Conservation (phyloP, 345 rosid species). For the Melaleuca alternifolia region DNA sequence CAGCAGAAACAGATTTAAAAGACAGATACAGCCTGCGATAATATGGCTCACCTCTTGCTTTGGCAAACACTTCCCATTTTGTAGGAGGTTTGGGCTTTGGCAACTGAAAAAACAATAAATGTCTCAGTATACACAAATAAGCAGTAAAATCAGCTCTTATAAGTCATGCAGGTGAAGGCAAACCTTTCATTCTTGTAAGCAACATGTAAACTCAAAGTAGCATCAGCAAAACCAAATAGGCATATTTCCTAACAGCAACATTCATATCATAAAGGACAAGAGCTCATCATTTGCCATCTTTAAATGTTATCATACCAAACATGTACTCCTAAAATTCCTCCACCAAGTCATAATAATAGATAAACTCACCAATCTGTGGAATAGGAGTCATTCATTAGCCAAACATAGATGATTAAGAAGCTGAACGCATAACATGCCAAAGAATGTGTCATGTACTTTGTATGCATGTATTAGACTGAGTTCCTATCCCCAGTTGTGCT, state of each 20-base stretch:
- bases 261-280: not conserved
- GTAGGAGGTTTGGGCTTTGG: constrained; percentile 52
- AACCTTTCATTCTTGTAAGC: not conserved
- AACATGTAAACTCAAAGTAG: not conserved
- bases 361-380: not conserved
- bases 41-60: constrained; percentile 32
- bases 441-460: not conserved
- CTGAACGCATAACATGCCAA: not conserved
- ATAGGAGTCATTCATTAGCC: not conserved
- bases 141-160: not conserved
- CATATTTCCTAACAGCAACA: not conserved
- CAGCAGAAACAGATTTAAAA: not conserved
- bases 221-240: not conserved
- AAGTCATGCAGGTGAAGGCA: not conserved
- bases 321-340: not conserved
- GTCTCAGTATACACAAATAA: not conserved
- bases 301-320: not conserved
- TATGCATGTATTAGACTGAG: not conserved
- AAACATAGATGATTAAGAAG: not conserved
- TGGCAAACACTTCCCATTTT: constrained; percentile 42
- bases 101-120: constrained; percentile 20
- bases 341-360: not conserved
- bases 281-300: not conserved
- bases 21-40: not conserved
- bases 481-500: not conserved